Base-by-base conservation (phyloP, 805 yeast genomes). In the Debaryomyces tyrocola region DNA sequence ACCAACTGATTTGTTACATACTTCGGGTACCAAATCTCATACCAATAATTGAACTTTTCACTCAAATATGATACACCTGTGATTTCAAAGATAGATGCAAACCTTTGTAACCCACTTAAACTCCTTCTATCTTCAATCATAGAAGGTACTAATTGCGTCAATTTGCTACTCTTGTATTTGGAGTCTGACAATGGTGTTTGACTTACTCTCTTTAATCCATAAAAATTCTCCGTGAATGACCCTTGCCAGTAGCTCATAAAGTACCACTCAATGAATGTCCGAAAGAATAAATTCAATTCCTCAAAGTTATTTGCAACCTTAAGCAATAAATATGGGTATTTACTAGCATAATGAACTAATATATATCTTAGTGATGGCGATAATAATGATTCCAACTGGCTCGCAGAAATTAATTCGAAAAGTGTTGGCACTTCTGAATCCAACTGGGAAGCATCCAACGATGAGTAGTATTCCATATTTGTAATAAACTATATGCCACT, bases 191-290 rank as follows among this genome's bases (percentile, higher is more conserved):
- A 55, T 3, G 69, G 69, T 0, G 74, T 69, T 43, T 59, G 63
- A 46, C 66, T 67, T 24, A 78, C 77, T 40, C 96, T 73, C 59
- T 90, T 90, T 52, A 92, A 67, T 1, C 97, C 98, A 60, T 92
- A 92, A 60, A 92, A 92, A 59, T 87, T 87, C 63, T 92, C 97
- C 0, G 96, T 89, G 58, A 92, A 89, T 2, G 94, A 81, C 0
- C 95, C 81, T 57, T 88, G 91, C 89, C 94, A 87, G 41, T 74
- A 73, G 43, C 70, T 77, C 41, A 92, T 63, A 54, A 84, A 87
- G 50, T 78, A 75, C 73, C 82, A 82, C 63, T 94, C 97, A 1
- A 92, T 68, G 3, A 77, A 47, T 0, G 87, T 82, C 57, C 91
- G 70, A 2, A 85, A 49, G 2, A 79, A 48, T 3, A 85, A 62